phyloP scores from a whole-genome alignment of 306 rosid species.

The Chamaecrista fasciculata region DNA sequence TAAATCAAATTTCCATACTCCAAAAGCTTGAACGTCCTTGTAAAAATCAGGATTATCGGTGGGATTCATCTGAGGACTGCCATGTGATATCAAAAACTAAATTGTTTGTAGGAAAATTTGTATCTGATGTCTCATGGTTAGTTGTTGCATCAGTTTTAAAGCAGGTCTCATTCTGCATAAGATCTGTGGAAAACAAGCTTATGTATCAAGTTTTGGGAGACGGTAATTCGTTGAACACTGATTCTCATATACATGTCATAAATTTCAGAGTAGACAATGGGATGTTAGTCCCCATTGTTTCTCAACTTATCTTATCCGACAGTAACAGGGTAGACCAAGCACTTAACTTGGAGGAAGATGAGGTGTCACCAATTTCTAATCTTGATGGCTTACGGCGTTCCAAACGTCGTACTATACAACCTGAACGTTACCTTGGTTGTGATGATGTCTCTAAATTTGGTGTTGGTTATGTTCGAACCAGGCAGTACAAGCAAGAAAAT shows the following conservation, averaged over 20 bases:
- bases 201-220: constrained; percentile 61
- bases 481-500: constrained; percentile 43
- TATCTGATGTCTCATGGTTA: constrained; percentile 77
- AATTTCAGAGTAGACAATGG: constrained; percentile 57
- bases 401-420: constrained; percentile 76
- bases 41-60: constrained; percentile 55
- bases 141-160: constrained; percentile 60
- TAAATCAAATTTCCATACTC: constrained; percentile 61
- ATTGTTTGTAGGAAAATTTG: constrained; percentile 62
- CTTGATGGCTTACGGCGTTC: constrained; percentile 70
- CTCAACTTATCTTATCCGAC: constrained; percentile 40
- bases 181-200: constrained; percentile 67
- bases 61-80: constrained; percentile 74
- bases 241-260: constrained; percentile 41
- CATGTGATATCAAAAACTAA: constrained; percentile 56
- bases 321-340: constrained; percentile 21
- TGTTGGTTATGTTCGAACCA: constrained; percentile 55
- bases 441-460: constrained; percentile 46
- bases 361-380: constrained; percentile 34
- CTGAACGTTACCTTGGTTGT: constrained; percentile 81
- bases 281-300: constrained; percentile 42
- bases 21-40: constrained; percentile 62
- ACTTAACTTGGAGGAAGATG: constrained; percentile 30
- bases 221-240: constrained; percentile 26
- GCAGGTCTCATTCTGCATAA: constrained; percentile 54